A percentile compares a stretch with the other conserved stretches of the same genome.
These are phyloP conservation scores for Hyaloscypha hepaticicola DNA, from an alignment of 495 filamentous ascomycete genomes.

Conservation along the genomic window DNA sequence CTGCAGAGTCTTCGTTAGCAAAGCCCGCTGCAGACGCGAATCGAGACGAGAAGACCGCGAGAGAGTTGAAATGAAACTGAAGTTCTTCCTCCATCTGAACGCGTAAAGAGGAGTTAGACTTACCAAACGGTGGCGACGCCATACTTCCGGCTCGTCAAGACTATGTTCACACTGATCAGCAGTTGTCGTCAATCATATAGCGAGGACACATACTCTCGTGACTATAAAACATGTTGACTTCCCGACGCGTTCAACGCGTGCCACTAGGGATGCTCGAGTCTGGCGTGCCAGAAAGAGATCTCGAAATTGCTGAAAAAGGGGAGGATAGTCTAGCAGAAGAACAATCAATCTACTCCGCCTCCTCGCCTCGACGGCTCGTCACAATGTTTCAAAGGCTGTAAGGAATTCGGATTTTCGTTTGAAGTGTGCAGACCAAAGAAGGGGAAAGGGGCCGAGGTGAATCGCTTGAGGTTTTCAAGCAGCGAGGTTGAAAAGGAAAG, in stretches of 20 bases:
- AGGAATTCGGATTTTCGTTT: too few species aligned
- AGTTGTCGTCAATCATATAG: neutral
- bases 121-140: constrained; percentile 96
- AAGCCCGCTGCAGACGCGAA: constrained; percentile 1
- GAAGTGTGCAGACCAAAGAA: too few species aligned
- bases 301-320: neutral
- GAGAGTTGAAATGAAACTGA: neutral
- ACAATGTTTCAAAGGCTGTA: too few species aligned
- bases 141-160: constrained; percentile 83
- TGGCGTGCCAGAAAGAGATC: neutral
- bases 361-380: neutral
- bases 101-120: constrained; percentile 29
- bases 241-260: constrained; percentile 1
- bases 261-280: neutral
- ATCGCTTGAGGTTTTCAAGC: too few species aligned
- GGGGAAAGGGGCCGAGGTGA: too few species aligned
- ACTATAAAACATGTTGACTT: constrained; percentile 77
- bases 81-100: neutral
- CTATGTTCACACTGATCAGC: constrained; percentile 41
- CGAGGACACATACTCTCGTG: constrained; percentile 68
- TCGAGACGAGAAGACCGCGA: neutral
- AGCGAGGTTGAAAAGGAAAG: too few species aligned
- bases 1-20: constrained; percentile 41
- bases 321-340: neutral
- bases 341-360: neutral